Conservation (phyloP, 306 rosid species). For the Cicer chorassanicum region DNA sequence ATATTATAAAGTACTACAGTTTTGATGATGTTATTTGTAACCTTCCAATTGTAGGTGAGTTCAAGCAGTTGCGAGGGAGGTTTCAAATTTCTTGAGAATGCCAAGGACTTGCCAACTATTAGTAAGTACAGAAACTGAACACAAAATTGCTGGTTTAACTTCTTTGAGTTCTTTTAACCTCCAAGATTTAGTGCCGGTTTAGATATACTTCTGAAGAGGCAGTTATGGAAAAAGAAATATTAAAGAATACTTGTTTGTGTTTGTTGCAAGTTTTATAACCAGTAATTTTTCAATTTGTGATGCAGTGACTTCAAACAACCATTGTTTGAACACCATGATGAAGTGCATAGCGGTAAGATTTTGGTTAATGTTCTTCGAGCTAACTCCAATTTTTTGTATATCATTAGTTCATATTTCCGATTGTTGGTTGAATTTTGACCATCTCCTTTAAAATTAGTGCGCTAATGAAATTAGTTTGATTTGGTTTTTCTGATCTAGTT, state of each 20-base stretch:
- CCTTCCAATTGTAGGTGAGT: constrained; percentile 63
- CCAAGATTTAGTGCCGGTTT: neutral
- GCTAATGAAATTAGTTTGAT: constrained; percentile 8
- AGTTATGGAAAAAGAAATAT: neutral
- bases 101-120: constrained; percentile 82
- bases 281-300: constrained; percentile 33
- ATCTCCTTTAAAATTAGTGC: constrained; percentile 10
- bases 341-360: constrained; percentile 90
- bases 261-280: constrained; percentile 31
- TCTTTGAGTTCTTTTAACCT: constrained; percentile 2
- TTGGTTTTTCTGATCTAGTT: constrained; percentile 11
- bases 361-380: constrained; percentile 29
- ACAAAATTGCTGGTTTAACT: neutral
- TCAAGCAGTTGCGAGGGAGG: constrained; percentile 53
- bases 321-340: constrained; percentile 87
- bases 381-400: neutral
- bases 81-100: constrained; percentile 84
- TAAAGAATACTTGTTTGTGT: constrained; percentile 18
- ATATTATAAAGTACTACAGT: constrained; percentile 39
- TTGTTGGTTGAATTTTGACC: constrained; percentile 18
- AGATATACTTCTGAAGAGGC: neutral
- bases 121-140: constrained; percentile 61
- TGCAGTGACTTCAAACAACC: constrained; percentile 80
- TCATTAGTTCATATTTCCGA: neutral
- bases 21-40: constrained; percentile 15